phyloP scores from a whole-genome alignment of 805 yeast genomes.

The Hyphopichia homilentoma region DNA sequence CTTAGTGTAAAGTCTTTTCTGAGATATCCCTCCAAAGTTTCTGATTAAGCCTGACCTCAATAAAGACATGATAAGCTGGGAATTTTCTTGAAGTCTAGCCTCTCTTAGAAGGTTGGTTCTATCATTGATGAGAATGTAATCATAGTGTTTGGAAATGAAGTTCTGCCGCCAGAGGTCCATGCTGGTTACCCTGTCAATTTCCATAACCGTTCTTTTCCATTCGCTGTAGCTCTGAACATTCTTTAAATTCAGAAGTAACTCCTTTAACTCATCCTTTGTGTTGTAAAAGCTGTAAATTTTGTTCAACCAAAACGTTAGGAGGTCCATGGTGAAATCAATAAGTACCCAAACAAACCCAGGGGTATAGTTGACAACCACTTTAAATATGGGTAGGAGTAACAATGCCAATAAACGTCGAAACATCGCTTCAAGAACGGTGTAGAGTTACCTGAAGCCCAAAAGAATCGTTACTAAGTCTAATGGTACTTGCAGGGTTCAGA shows the following conservation, averaged over 20 bases:
- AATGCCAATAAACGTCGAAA: slow-evolving; percentile 2
- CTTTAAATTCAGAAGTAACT: slow-evolving; percentile 46
- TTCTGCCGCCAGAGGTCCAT: slow-evolving; percentile 70
- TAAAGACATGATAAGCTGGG: slow-evolving; percentile 55
- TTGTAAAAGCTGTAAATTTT: slow-evolving; percentile 31
- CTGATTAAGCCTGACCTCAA: slow-evolving; percentile 81
- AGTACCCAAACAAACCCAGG: slow-evolving; percentile 40
- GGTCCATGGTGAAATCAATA: slow-evolving; percentile 41
- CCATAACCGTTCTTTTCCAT: slow-evolving; percentile 56
- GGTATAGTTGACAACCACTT: slow-evolving; percentile 29
- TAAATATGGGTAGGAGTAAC: slow-evolving; percentile 18
- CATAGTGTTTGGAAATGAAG: slow-evolving; percentile 76
- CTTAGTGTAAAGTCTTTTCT: slow-evolving; percentile 71
- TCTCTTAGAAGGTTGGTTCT: slow-evolving; percentile 58
- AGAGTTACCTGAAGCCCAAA: too few relatives aligned
- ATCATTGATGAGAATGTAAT: slow-evolving; percentile 76
- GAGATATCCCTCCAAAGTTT: slow-evolving; percentile 88
- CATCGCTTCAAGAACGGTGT: slow-evolving; percentile 5
- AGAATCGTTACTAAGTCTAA: too few relatives aligned
- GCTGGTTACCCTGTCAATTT: slow-evolving; percentile 46
- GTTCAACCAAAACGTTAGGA: slow-evolving; percentile 45
- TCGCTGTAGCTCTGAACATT: slow-evolving; percentile 59
- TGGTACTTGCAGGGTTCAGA: too few relatives aligned
- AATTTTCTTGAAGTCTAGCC: slow-evolving; percentile 60
- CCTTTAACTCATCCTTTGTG: slow-evolving; percentile 42